A percentile compares a stretch with the other conserved stretches of the same genome.
Evolutionary conservation across 371 early-diverging fungal genomes (phyloP).

Genomic region (Entomophthora muscae): DNA sequence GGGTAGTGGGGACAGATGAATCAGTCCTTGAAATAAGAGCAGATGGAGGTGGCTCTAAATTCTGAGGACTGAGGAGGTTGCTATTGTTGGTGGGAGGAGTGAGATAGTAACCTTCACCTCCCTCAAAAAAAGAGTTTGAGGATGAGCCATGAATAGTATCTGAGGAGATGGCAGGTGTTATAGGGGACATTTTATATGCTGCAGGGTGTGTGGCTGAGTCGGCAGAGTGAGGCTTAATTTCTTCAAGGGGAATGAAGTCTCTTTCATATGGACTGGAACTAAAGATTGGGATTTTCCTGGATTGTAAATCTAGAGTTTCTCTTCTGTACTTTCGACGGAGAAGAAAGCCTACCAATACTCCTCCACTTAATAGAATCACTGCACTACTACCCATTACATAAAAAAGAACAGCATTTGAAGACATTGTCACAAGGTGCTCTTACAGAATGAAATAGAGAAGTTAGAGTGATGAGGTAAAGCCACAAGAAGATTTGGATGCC

Average conservation of each 20-base stretch:
- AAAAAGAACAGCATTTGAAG: neutral
- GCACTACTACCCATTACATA: neutral
- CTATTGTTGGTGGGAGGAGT: neutral
- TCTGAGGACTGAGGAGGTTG: neutral
- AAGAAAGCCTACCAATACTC: neutral
- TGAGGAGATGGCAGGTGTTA: neutral
- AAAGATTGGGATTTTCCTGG: neutral
- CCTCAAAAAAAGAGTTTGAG: slow-evolving; percentile 2
- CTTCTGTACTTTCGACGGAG: neutral
- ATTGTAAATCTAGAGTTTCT: neutral
- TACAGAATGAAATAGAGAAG: neutral
- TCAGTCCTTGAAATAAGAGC: neutral
- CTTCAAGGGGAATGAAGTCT: neutral
- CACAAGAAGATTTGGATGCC: neutral
- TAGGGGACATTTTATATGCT: neutral
- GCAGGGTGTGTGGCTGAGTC: neutral
- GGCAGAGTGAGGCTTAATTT: neutral
- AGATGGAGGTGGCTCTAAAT: neutral
- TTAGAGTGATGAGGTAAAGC: neutral
- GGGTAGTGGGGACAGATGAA: neutral
- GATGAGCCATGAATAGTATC: neutral
- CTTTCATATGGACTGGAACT: neutral
- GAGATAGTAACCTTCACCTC: slow-evolving; percentile 1
- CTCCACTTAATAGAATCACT: neutral
- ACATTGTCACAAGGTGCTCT: neutral